phyloP scores from a whole-genome alignment of 176 grass and related monocot species.

The Hordeum vulgare region DNA sequence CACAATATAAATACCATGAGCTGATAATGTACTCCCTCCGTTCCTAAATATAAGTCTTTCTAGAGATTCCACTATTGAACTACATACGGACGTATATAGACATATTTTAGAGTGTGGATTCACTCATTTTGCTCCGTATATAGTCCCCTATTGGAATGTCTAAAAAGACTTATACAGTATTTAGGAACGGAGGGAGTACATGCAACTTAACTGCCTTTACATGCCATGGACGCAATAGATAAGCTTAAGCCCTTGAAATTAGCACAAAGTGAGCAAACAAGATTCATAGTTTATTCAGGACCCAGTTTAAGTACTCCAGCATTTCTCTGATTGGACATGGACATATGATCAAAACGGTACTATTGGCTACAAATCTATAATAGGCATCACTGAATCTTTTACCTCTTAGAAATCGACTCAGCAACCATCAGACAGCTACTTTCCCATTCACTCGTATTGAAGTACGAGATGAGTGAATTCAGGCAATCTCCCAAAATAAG shows the following conservation, averaged over 20 bases:
- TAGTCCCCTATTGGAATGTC: no score
- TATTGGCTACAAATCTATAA: background rate
- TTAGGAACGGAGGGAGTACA: no score
- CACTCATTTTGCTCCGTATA: no score
- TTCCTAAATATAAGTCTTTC: no score
- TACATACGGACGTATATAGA: no score
- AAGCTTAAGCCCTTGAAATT: background rate
- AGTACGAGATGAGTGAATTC: slow-evolving; percentile 61
- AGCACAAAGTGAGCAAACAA: background rate
- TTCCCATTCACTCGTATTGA: slow-evolving; percentile 61
- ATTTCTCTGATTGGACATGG: background rate
- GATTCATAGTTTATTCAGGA: background rate
- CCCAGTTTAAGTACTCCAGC: background rate
- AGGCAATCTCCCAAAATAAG: slow-evolving; percentile 59
- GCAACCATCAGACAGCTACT: slow-evolving; percentile 50
- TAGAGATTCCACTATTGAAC: no score
- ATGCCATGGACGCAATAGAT: background rate
- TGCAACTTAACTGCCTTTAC: background rate
- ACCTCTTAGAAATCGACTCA: slow-evolving; percentile 57
- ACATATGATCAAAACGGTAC: background rate
- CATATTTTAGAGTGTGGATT: no score
- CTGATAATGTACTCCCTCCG: background rate
- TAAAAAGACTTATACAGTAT: no score
- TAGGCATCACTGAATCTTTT: background rate
- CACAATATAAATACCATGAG: slow-evolving; percentile 7